Base-by-base conservation (phyloP, 345 rosid genomes). In the Iberis pinnata region DNA sequence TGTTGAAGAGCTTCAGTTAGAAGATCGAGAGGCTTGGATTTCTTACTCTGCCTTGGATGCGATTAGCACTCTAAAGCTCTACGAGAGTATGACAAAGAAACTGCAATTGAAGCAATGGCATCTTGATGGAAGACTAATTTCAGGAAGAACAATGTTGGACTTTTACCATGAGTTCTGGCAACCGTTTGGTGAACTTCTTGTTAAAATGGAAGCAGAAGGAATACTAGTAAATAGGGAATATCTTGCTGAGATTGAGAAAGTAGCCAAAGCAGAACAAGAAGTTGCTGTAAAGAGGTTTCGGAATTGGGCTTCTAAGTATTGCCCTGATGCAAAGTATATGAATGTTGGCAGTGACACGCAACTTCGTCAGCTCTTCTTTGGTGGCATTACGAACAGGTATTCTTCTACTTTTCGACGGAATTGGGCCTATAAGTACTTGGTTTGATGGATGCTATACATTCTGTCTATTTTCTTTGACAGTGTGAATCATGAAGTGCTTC, bases 261-360 rank as follows among this genome's bases (percentile, higher is more conserved):
- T 83, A 43, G 98, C 98, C 39, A 85, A 74, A 72, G 78, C 73
- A 67, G 98, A 92, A 70, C 93, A 85, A 61, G 72, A 63, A 59
- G 52, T 70, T 54, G 95, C 88, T 49, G 90, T 22, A 53, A 76
- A 63, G 66, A 80, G 82, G 50, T 92, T 92, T 59, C 78, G 94
- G 26, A 77, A 49, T 50, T 88, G 98, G 98, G 98, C 98, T 36
- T 78, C 84, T 10, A 81, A 74, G 51, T 77, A 85, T 66, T 88
- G 98, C 58, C 76, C 76, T 29, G 90, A 92, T 42, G 97, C 97
- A 38, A 77, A 73, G 72, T 64, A 79, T 66, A 92, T 88, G 97
- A 92, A 88, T 66, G 88, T 85, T 58, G 90, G 93, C 64, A 88
- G 98, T 57, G 96, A 92, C 60, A 56, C 90, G 45, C 98, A 92